Evolutionary conservation across 176 grass and related monocot species (phyloP), one percentile per base, ranked within the genome.

Genomic region (Oryza glumipatula): DNA sequence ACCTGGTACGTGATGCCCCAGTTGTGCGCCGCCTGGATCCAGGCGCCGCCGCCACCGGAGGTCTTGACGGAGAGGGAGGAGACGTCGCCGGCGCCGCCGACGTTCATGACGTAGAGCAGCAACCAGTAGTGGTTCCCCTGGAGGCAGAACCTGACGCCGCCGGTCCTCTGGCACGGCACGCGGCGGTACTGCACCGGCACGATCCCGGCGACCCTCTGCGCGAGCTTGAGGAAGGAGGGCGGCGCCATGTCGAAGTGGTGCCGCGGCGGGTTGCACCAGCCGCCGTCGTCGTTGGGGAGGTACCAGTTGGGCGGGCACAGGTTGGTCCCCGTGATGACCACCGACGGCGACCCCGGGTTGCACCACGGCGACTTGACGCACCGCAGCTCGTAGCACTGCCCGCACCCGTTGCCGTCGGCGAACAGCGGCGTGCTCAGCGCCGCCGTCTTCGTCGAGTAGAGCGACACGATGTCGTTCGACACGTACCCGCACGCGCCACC

Each of bases 361-460:
- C 95, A 98, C 45, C 64, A 80, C 6, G n/a, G 15, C 0, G 92
- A 85, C 23, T 52, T 43, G 0, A 16, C 11, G 86, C 95, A 94
- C 0, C 90, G 88, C 12, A 97, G 72, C 86, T 98, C 72, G 77
- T 85, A 98, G 86, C 92, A 95, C 60, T 77, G 88, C 7, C 88
- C 88, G 84, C 88, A 90, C 0, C 84, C 88, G 16, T 19, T 48
- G 28, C 84, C 88, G 15, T 39, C 15, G 4, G 7, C 11, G 89
- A 95, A 98, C 16, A 98, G 74, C 43, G 91, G 91, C 7, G 93
- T 98, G 92, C 95, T 98, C 38, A 95, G 73, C 47, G 95, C 95
- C 17, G 95, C 95, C 1, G 93, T 98, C 75, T 77, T 68, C 6
- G 86, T 93, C 0, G 69, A 87, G 80, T 80, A 90, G 3, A 90